Evolutionary conservation across 305 asterid species (phyloP).

Genomic region (Vinca major): DNA sequence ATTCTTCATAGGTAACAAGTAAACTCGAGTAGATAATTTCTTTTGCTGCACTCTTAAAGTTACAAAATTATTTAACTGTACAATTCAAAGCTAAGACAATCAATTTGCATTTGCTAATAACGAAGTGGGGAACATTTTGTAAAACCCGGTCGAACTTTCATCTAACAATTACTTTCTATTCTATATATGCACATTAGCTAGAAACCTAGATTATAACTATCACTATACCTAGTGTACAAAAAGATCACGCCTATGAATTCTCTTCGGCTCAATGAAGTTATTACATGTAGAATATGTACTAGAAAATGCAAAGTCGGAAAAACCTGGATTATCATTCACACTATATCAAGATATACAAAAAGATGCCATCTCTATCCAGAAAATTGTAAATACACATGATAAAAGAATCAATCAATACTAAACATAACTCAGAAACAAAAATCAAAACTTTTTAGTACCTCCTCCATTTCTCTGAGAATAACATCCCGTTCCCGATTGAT

Average conservation of each 20-base stretch:
- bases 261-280: no score
- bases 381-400: not conserved
- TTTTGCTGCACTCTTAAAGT: not conserved
- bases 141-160: not conserved
- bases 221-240: not conserved
- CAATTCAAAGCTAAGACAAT: not conserved
- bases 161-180: not conserved
- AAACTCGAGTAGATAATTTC: not conserved
- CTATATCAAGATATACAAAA: not conserved
- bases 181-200: not conserved
- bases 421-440: not conserved
- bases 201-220: not conserved
- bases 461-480: conserved; percentile 80
- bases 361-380: not conserved
- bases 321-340: not conserved
- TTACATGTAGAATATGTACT: no score
- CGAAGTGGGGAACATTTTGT: not conserved
- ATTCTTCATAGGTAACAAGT: not conserved
- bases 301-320: not conserved
- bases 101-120: not conserved
- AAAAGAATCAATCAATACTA: not conserved
- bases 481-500: conserved; percentile 67
- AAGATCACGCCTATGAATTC: not conserved
- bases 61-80: not conserved
- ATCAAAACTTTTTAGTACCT: conserved; percentile 31